Base-by-base conservation (phyloP, 768 basidiomycete genomes). In the Suillus hirtellus region DNA sequence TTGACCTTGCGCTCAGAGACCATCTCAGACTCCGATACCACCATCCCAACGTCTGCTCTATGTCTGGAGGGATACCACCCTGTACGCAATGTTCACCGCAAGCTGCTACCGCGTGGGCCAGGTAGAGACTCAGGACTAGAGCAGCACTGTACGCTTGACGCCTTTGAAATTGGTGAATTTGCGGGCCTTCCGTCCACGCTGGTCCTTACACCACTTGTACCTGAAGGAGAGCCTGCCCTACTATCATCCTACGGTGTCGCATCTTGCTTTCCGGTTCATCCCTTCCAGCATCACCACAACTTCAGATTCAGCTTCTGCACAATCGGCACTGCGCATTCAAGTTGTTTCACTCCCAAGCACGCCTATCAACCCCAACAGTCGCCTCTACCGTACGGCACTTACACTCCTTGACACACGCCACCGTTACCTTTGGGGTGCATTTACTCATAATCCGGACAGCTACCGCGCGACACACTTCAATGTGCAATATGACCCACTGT, bases 1-100 rank as follows among this genome's bases (percentile, higher is more conserved):
- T 83, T 96, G 34, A 96, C 97, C 63, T 78, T 98, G 19, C 86
- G 96, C 2, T 91, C 95, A 0, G 92, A 96, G 43, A 84, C 83
- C 3, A 56, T 91, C 21, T 27, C 73, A 7, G 82, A 87, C 52
- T 69, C 77, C 42, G 9, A 17, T 1, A 17, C 31, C 34, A 64
- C 70, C 9, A 73, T 81, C 49, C 79, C 81, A 0, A 15, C 62
- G 27, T 42, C 65, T 1, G 63, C 82, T 7, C 83, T 83, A 0
- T 44, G 40, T 1, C 65, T 89, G 27, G 69, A 77, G 2, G 81
- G 76, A 10, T 70, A 80, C 37, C 68, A 64, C 1, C 75, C 81
- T 7, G 72, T 83, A 21, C 80, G 84, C 14, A 84, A 79, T 60
- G 81, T 93, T 19, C 86, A 84, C 65, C 80, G 94, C 9, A 85